Evolutionary conservation across 768 basidiomycete genomes (phyloP), one percentile per base, ranked within the genome.

Genomic region (Podaxis mareebaensis): DNA sequence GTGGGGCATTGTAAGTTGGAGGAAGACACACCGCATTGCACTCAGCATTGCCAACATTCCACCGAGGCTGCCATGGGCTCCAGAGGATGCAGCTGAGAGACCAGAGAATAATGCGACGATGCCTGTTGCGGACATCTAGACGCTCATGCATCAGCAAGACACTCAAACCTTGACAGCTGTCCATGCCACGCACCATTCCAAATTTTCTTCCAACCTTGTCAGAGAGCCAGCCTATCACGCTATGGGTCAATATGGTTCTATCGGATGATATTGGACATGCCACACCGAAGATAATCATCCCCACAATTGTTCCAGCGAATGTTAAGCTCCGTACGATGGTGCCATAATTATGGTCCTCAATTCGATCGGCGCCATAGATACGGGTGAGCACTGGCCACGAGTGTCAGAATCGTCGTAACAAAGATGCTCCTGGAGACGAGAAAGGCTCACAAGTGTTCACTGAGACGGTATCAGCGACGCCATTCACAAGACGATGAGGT

Each of bases 161-260:
- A 33, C 44, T 33, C 11, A 26, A 54, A 36, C 24, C 10, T 33
- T 17, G 28, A 22, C 55, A 28, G 13, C 24, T 15, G 55, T 10
- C 22, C 20, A 22, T 28, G 22, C 17, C n/a, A 70, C 80, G 57
- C 63, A 90, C 89, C 93, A 95, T 95, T 67, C 93, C 93, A 68
- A 89, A 90, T 70, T 95, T 96, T 54, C 90, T 83, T 12, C 95
- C 94, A 65, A 95, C 68, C 73, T 92, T 93, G 73, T 96, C 95
- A 17, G 91, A 91, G 64, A 95, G 78, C 71, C 86, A 93, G 26
- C 84, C 84, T 81, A 60, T 39, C 13, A 8, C 39, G 24, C 42
- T 10, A 26, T 22, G 44, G 20, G 40, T 62, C 40, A 55, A 15
- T 4, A 33, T 28, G 22, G 20, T 15, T 24, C 24, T 20, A 60